Conservation (phyloP, 768 basidiomycete genomes). For the Suillus clintonianus region DNA sequence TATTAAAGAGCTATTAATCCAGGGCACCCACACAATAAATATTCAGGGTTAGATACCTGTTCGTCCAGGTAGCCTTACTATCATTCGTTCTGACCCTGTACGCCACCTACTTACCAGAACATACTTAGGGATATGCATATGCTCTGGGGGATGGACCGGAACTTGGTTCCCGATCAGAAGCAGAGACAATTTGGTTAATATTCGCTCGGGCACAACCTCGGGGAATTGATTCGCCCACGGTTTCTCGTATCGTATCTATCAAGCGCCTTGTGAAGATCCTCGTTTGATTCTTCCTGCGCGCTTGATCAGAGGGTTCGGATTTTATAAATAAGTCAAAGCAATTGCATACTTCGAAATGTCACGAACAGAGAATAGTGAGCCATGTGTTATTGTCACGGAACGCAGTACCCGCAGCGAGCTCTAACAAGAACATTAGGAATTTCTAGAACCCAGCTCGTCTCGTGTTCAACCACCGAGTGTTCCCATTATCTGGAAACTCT, state of each 20-base stretch:
- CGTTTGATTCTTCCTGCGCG: neutral
- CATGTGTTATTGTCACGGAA: neutral
- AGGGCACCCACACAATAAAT: neutral
- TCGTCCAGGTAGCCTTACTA: neutral
- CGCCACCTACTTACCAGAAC: neutral
- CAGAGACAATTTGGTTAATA: slow-evolving; percentile 27
- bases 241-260: slow-evolving; percentile 27
- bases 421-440: neutral
- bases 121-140: too few species aligned
- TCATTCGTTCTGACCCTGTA: neutral
- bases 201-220: slow-evolving; percentile 21
- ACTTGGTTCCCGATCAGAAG: slow-evolving; percentile 27
- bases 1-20: neutral
- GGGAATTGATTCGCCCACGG: slow-evolving; percentile 22
- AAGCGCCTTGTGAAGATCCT: slow-evolving; percentile 16
- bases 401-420: too few species aligned
- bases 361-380: too few species aligned
- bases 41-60: neutral
- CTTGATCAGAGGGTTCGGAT: neutral
- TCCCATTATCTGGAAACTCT: neutral
- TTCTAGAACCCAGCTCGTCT: too few species aligned
- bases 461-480: too few species aligned
- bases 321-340: neutral
- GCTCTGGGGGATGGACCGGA: neutral
- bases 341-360: too few species aligned